Evolutionary conservation across 2,329 filamentous ascomycete genomes (phyloP), one percentile per base, ranked within the genome.

Genomic region (Colletotrichum somersetense): DNA sequence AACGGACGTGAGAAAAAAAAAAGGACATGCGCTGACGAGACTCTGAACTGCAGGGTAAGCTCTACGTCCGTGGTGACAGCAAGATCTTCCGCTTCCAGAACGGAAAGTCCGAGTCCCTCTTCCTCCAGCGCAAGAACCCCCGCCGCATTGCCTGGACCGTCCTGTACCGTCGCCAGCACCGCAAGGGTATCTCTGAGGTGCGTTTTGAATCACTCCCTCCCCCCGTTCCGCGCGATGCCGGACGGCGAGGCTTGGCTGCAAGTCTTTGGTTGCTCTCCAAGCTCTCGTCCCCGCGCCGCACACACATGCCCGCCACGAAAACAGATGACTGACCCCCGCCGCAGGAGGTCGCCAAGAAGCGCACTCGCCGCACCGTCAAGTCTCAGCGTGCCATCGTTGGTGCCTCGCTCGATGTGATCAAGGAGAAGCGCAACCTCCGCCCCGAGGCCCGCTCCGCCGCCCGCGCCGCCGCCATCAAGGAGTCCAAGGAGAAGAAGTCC

Each of bases 31-130:
- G 66, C 80, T 82, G 77, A 82, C 76, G 58, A 59, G 74, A 64
- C 62, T 74, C 73, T 73, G 64, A 68, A 62, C 64, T 81, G 83
- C 84, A 98, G 96, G 96, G 96, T 90, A 98, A 98, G 91, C 93
- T 99, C 89, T 99, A 96, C 90, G 89, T 99, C 91, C 95, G 96
- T 87, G 95, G 96, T 85, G 96, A 99, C 91, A 97, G 93, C 95
- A 99, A 98, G 91, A 92, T 98, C 91, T 99, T 99, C 93, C 95
- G 96, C 85, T 99, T 99, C 93, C 95, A 97, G 89, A 98, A 97
- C 89, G 95, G 96, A 90, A 99, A 99, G 90, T 96, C 94, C 88
- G 96, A 99, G 89, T 97, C 95, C 79, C 94, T 99, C 79, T 99
- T 99, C 92, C 94, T 98, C 81, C 96, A 99, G 91, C 96, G 96